phyloP scores from a whole-genome alignment of 1,139 yeast species.

The Hemisphaericaspora lyxosophila region DNA sequence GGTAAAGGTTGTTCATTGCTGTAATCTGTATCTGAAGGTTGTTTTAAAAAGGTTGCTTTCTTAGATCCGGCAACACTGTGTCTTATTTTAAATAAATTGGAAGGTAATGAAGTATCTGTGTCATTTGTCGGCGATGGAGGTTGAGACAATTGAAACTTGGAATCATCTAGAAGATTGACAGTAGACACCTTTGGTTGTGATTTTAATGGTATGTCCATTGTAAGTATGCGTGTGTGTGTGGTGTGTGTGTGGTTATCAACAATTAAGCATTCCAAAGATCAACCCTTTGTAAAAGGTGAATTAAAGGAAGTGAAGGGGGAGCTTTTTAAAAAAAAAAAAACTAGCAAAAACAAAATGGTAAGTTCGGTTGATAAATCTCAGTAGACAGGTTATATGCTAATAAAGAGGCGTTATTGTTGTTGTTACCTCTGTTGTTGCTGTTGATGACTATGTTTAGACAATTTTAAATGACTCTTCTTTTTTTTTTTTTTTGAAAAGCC shows the following conservation, averaged over 20 bases:
- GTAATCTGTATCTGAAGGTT: not conserved
- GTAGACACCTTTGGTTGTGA: slow-evolving; percentile 44
- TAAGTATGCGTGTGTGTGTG: not conserved
- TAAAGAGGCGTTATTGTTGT: no score
- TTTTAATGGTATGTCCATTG: slow-evolving; percentile 46
- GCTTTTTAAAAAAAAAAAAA: not conserved
- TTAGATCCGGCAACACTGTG: slow-evolving; percentile 3
- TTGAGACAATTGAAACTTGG: slow-evolving; percentile 20
- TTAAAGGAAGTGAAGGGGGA: not conserved
- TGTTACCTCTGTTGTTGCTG: not conserved
- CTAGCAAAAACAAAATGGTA: not conserved
- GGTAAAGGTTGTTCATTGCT: slow-evolving; percentile 1
- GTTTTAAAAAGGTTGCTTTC: slow-evolving; percentile 1
- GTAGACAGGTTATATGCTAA: not conserved
- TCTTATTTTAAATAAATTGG: slow-evolving; percentile 4
- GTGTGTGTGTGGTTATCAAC: not conserved
- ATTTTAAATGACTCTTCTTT: no score
- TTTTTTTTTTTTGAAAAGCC: not conserved
- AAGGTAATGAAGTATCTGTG: slow-evolving; percentile 4
- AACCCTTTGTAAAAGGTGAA: not conserved
- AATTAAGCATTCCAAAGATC: not conserved
- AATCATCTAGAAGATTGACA: slow-evolving; percentile 32
- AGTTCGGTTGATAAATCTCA: not conserved
- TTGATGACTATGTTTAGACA: no score
- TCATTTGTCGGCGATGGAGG: slow-evolving; percentile 5